These are phyloP conservation scores for Plectosphaerella sp. DNA, from an alignment of 2,329 filamentous ascomycete species.

Conservation along the genomic window DNA sequence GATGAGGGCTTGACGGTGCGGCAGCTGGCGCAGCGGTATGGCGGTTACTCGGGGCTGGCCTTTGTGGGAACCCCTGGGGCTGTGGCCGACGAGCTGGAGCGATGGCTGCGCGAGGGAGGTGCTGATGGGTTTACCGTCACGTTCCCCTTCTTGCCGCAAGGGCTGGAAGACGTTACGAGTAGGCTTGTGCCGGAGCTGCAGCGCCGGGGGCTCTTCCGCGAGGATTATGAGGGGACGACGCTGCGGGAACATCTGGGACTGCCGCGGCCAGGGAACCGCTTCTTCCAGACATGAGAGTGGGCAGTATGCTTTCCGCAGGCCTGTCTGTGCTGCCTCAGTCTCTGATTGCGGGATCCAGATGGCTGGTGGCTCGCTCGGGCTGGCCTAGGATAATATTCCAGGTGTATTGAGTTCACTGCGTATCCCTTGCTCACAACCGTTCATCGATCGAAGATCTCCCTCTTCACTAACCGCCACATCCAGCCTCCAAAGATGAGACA, in stretches of 20 bases:
- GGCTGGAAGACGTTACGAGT: slow-evolving; percentile 42
- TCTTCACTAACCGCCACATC: too few relatives aligned
- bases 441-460: too few relatives aligned
- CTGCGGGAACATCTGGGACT: slow-evolving; percentile 51
- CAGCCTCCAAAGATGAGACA: too few relatives aligned
- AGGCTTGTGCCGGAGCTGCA: slow-evolving; percentile 46
- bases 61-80: slow-evolving; percentile 45
- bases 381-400: too few relatives aligned
- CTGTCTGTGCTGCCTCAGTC: too few relatives aligned
- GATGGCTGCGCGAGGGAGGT: slow-evolving; percentile 41
- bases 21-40: slow-evolving; percentile 45
- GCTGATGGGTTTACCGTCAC: slow-evolving; percentile 47
- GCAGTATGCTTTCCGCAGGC: too few relatives aligned
- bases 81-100: slow-evolving; percentile 43
- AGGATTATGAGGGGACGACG: slow-evolving; percentile 47
- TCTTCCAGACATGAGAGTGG: too few relatives aligned
- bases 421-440: too few relatives aligned
- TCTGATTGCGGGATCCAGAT: too few relatives aligned
- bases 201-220: slow-evolving; percentile 43
- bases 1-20: slow-evolving; percentile 42
- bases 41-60: slow-evolving; percentile 43
- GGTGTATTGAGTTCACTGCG: too few relatives aligned
- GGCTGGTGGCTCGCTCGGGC: too few relatives aligned
- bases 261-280: slow-evolving; percentile 35
- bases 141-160: slow-evolving; percentile 46